phyloP scores from a whole-genome alignment of 78 protist species.

The Dictyostelium firmibasis region DNA sequence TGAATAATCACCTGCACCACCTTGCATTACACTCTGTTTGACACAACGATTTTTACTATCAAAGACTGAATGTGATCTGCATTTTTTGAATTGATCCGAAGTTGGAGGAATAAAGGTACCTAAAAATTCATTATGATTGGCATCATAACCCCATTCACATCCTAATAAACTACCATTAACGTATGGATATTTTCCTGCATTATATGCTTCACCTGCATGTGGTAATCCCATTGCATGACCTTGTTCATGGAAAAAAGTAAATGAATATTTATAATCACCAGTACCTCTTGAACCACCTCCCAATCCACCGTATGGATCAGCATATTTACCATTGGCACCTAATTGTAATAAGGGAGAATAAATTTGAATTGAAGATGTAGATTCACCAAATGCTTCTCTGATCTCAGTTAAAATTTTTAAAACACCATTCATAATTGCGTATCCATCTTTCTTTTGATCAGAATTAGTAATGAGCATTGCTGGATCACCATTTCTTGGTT shows the following conservation, averaged over 20 bases:
- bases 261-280: slow-evolving; percentile 31
- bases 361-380: neutral
- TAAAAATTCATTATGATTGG: neutral
- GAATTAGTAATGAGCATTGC: neutral
- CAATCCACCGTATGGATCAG: neutral
- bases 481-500: neutral
- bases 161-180: neutral
- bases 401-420: neutral
- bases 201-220: neutral
- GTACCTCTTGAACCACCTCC: neutral
- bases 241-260: slow-evolving; percentile 29
- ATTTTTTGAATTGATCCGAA: neutral
- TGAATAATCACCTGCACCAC: slow-evolving; percentile 26
- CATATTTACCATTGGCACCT: neutral
- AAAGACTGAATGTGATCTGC: neutral
- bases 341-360: neutral
- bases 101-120: neutral
- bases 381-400: neutral
- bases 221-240: slow-evolving; percentile 49
- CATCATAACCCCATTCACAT: slow-evolving; percentile 33
- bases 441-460: neutral
- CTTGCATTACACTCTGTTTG: slow-evolving; percentile 35
- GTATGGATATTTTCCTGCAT: neutral
- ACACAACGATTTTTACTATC: neutral
- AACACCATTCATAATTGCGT: neutral